Base-by-base conservation (phyloP, 257 asterid genomes). In the Anisodus acutangulus region DNA sequence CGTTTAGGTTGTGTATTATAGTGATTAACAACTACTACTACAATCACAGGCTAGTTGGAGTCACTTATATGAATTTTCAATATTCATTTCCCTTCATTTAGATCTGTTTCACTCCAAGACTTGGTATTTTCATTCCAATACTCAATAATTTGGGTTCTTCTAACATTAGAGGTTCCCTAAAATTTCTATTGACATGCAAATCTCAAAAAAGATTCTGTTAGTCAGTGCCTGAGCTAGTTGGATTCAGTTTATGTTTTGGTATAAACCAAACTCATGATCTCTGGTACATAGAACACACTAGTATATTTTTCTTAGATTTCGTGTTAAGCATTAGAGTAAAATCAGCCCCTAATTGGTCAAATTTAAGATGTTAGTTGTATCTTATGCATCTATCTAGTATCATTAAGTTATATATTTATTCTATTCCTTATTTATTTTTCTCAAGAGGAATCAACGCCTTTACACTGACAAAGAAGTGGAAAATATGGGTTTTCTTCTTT, bases 291-390 rank as follows among this genome's bases (percentile, higher is more conserved):
- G 39, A 47, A 19, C 19, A 19, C 43, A 19, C 80, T 45, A 45
- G n/a, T 45, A 9, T 45, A 45, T 72, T 72, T 71, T 71, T 6
- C 6, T 31, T 47, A 47, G 6, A 47, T 47, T 45, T 71, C 19
- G 39, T 43, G 39, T 19, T 71, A 71, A 71, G 79, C 16, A 71
- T 9, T 71, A 5, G 57, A 17, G 57, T 70, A 22, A 71, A 71
- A n/a, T 71, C 35, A 71, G 9, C 79, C 79, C 57, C 57, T 43
- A 17, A 71, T 41, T 71, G 57, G 57, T 71, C 79, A 43, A 71
- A 71, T 71, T 45, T 69, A 69, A 69, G 53, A 69, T 41, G 31
- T 69, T 69, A 16, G 78, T 45, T 41, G 54, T 41, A 41, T 69
- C 54, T 41, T 71, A 31, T 17, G 9, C 37, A 43, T 71, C 37